Conservation (phyloP, 495 filamentous ascomycete genomes). For the Penicillium desertorum region DNA sequence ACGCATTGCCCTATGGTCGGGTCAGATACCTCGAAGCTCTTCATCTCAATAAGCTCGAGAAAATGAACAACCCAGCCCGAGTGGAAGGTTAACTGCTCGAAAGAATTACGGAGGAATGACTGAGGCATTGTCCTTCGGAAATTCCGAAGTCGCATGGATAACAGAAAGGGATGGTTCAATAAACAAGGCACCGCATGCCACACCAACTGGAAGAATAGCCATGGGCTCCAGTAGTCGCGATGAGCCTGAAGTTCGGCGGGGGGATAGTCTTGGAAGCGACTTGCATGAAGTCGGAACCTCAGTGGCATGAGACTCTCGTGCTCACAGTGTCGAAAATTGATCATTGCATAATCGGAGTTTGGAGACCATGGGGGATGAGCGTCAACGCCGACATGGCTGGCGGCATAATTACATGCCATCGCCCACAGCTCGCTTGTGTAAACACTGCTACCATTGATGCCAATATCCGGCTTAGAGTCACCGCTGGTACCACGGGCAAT, state of each 20-base stretch:
- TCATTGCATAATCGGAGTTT: constrained; percentile 42
- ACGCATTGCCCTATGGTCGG: constrained; percentile 36
- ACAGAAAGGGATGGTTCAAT: constrained; percentile 45
- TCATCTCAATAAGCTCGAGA: constrained; percentile 31
- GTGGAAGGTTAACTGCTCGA: constrained; percentile 36
- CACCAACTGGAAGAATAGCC: constrained; percentile 44
- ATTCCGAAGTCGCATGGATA: constrained; percentile 43
- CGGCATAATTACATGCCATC: constrained; percentile 41
- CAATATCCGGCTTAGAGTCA: constrained; percentile 34
- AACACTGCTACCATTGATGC: constrained; percentile 38
- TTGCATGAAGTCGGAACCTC: constrained; percentile 41
- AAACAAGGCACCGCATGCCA: constrained; percentile 46
- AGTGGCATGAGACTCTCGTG: constrained; percentile 46
- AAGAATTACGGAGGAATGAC: constrained; percentile 38
- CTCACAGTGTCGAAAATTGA: constrained; percentile 43
- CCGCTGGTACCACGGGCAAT: not conserved
- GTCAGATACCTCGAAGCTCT: constrained; percentile 37
- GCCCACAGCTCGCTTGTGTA: constrained; percentile 43
- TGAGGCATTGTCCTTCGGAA: constrained; percentile 42
- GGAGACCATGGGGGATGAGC: constrained; percentile 45
- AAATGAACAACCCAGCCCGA: constrained; percentile 36
- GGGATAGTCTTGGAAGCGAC: constrained; percentile 38
- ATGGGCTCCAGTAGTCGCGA: constrained; percentile 47
- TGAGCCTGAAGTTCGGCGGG: constrained; percentile 33
- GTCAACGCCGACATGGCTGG: constrained; percentile 27